Evolutionary conservation across 108 stramenopile genomes (phyloP), one percentile per base, ranked within the genome.

Genomic region (Fragilaria crotonensis): DNA sequence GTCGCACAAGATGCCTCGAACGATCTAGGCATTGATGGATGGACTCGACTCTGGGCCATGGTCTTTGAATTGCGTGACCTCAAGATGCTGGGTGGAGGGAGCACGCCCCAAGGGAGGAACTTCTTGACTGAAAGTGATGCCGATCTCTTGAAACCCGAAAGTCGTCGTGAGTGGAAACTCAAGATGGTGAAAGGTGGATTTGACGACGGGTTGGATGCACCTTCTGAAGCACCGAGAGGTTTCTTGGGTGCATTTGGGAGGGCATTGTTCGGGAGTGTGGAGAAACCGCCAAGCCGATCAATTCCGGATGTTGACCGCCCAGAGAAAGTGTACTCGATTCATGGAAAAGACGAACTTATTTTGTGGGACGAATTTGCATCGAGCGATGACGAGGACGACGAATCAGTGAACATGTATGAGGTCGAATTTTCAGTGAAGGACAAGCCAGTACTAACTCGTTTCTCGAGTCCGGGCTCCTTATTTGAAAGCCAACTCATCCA

Each of bases 61-160:
- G 45, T 92, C 1, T 86, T 92, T 45, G 90, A 92, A 64, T 63
- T 92, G 3, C 57, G 90, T 36, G 90, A 92, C 59, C 57, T 87
- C n/a, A 78, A 87, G 60, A 48, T 90, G 59, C 54, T 90, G 18
- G 62, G 62, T 17, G 66, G 68, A 14, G 57, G 74, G n/a, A 48
- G 21, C 1, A 45, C 51, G 26, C 68, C 45, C n/a, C 45, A 47
- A 20, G 26, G 57, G 20, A 60, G 26, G 21, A 67, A 65, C 41
- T 48, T 87, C 30, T 60, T 88, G 30, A 58, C 52, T 27, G 90
- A 92, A 60, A 80, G 78, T 63, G 90, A 92, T 59, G 51, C 69
- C 7, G 90, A 92, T 66, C 47, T 92, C 1, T 55, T 92, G 20
- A 67, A 57, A 25, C 54, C 68, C 26, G 67, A 72, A 14, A 62